A percentile compares a stretch with the other conserved stretches of the same genome.
phyloP scores from a whole-genome alignment of 2,329 filamentous ascomycete genomes.

The Monilinia polystroma region DNA sequence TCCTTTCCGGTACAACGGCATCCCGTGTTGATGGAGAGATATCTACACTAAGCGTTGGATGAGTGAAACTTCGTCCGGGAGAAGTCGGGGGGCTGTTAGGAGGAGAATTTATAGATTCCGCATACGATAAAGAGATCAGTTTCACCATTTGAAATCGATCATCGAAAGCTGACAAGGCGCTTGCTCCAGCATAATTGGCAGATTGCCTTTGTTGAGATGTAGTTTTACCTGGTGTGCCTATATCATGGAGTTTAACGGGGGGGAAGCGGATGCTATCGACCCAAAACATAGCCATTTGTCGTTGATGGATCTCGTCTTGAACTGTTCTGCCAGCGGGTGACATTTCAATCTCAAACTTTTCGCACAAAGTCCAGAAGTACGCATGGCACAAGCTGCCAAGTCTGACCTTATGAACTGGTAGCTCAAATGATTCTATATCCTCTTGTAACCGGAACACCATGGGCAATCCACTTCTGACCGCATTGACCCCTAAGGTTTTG shows the following conservation, averaged over 20 bases:
- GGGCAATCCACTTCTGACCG: conserved; percentile 72
- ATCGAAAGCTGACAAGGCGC: conserved; percentile 72
- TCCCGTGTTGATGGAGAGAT: conserved; percentile 45
- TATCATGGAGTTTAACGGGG: conserved; percentile 59
- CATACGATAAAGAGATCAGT: conserved; percentile 70
- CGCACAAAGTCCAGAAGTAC: conserved; percentile 78
- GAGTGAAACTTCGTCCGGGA: conserved; percentile 62
- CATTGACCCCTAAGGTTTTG: conserved; percentile 77
- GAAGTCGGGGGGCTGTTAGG: conserved; percentile 68
- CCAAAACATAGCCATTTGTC: conserved; percentile 76
- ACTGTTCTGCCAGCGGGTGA: conserved; percentile 69
- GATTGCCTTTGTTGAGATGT: conserved; percentile 46
- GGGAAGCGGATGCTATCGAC: conserved; percentile 72
- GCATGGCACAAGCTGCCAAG: conserved; percentile 83
- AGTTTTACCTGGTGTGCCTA: conserved; percentile 54
- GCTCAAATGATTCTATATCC: conserved; percentile 67
- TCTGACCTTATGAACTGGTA: conserved; percentile 70
- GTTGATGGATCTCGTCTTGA: conserved; percentile 70
- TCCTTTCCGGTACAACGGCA: conserved; percentile 61
- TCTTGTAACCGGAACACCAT: conserved; percentile 90
- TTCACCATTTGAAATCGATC: conserved; percentile 70
- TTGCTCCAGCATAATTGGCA: conserved; percentile 57
- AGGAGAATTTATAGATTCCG: conserved; percentile 59
- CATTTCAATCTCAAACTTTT: conserved; percentile 73
- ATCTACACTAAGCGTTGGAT: conserved; percentile 58